Conservation (phyloP, 83 land plant genomes). For the Picea engelmannii region DNA sequence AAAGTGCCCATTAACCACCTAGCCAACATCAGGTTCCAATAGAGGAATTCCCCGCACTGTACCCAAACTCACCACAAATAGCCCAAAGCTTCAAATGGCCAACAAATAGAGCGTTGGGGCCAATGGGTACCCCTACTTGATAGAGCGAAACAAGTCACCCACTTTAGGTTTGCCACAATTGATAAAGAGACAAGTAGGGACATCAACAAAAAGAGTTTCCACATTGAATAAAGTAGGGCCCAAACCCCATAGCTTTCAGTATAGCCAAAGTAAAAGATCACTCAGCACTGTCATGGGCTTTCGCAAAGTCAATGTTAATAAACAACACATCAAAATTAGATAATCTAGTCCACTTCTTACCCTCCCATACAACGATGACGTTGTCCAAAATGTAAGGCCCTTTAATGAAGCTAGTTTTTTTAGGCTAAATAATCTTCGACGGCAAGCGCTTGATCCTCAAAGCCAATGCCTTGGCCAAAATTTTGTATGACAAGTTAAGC, state of each 20-base stretch:
- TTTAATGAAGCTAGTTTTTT: not conserved
- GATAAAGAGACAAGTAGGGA: not conserved
- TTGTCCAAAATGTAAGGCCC: not conserved
- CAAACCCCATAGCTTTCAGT: not conserved
- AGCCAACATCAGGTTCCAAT: no score
- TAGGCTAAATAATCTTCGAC: not conserved
- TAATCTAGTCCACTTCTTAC: not conserved
- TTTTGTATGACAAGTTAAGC: not conserved
- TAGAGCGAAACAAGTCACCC: not conserved
- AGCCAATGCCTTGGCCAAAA: not conserved
- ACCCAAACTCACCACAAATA: no score
- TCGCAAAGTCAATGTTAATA: not conserved
- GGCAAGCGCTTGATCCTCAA: not conserved
- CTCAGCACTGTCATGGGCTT: not conserved
- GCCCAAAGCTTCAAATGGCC: no score
- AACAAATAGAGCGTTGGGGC: no score
- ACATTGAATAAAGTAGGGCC: not conserved
- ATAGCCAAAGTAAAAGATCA: not conserved
- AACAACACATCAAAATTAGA: not conserved
- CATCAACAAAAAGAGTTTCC: not conserved
- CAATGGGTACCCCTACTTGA: no score
- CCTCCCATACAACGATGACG: not conserved
- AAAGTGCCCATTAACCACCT: no score
- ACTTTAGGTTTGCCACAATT: not conserved
- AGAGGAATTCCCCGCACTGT: no score